Evolutionary conservation across 2,329 filamentous ascomycete species (phyloP).

Genomic region (Claviceps sp.): DNA sequence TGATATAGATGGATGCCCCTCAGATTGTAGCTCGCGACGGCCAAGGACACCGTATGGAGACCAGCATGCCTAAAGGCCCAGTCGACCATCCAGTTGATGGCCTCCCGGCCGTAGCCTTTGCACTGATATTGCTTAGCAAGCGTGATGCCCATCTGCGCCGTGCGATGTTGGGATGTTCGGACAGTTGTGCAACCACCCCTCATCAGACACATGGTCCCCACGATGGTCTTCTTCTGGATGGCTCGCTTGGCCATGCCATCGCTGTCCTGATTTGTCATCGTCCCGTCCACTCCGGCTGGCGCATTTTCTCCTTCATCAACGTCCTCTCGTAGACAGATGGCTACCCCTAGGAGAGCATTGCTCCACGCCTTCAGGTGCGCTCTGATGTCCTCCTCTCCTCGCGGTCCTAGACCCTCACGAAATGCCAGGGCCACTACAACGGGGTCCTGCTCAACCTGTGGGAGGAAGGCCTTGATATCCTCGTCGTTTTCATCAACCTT

Average conservation of each 20-base stretch:
- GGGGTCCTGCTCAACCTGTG: conserved; percentile 8
- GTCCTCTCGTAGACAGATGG: conserved; percentile 9
- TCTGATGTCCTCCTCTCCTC: conserved; percentile 7
- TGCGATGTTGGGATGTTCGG: conserved; percentile 9
- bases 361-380: conserved; percentile 4
- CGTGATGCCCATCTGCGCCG: conserved; percentile 20
- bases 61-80: conserved; percentile 30
- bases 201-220: conserved; percentile 10
- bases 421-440: conserved; percentile 7
- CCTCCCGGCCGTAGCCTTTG: conserved; percentile 31
- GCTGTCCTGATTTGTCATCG: background rate
- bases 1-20: conserved; percentile 29
- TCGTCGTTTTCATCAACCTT: conserved; percentile 9
- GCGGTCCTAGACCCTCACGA: conserved; percentile 4
- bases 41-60: conserved; percentile 29
- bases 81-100: conserved; percentile 30
- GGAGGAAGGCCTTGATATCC: conserved; percentile 7
- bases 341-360: conserved; percentile 11
- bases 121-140: conserved; percentile 22
- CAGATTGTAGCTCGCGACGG: conserved; percentile 27
- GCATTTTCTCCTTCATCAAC: background rate
- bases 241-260: background rate
- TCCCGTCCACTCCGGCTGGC: background rate
- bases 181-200: conserved; percentile 7
- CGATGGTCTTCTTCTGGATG: conserved; percentile 5